Evolutionary conservation across 192 early-diverging fungal genomes (phyloP).

Genomic region (Linnemannia zychae): DNA sequence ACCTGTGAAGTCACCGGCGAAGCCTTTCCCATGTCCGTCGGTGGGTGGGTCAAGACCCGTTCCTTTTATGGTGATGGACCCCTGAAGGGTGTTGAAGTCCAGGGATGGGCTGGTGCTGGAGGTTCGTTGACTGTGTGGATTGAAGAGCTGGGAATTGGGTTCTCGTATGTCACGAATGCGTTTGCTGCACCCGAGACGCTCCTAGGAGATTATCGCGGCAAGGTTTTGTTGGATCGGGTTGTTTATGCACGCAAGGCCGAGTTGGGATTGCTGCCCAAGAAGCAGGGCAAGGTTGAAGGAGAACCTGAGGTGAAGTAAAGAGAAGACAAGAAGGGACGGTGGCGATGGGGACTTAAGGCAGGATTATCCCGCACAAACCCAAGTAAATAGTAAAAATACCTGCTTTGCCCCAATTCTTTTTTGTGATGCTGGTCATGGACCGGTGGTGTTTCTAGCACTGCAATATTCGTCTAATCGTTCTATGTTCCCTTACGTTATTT

Average conservation of each 20-base stretch:
- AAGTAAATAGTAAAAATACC: not conserved
- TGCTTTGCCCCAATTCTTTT: not conserved
- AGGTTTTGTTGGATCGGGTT: constrained; percentile 32
- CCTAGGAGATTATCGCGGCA: constrained; percentile 31
- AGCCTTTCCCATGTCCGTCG: constrained; percentile 53
- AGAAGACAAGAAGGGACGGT: not conserved
- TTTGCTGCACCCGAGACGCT: constrained; percentile 53
- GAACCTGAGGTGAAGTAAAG: not conserved
- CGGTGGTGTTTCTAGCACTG: not conserved
- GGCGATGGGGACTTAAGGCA: not conserved
- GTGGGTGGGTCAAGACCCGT: constrained; percentile 56
- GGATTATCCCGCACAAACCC: too few relatives aligned
- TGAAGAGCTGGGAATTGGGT: constrained; percentile 65
- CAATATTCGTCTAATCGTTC: too few relatives aligned
- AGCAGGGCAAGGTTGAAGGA: not conserved
- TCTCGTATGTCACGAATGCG: constrained; percentile 72
- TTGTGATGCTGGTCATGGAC: not conserved
- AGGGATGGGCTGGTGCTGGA: constrained; percentile 78
- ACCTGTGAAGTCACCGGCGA: constrained; percentile 27
- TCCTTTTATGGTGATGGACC: constrained; percentile 25
- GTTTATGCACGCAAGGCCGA: constrained; percentile 42
- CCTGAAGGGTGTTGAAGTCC: constrained; percentile 48
- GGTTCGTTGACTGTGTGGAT: constrained; percentile 72
- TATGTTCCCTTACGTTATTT: not conserved
- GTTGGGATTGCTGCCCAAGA: constrained; percentile 36